Percentiles rank a stretch among this genome's conserved stretches.
phyloP scores from a whole-genome alignment of 257 asterid genomes.

The Lycium ferocissimum region DNA sequence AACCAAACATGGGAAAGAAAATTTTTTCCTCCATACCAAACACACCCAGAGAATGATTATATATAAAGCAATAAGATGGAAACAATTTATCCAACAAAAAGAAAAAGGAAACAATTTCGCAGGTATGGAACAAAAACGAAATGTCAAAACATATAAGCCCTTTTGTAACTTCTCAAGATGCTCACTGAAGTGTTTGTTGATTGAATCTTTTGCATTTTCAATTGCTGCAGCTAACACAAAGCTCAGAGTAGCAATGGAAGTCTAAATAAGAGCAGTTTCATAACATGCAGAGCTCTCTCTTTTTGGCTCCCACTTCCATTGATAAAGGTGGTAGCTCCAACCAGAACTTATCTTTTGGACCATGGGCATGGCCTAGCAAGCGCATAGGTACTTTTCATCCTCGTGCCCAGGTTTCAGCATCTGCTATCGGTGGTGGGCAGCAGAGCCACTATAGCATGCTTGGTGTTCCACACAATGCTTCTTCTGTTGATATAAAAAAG shows the following conservation, averaged over 20 bases:
- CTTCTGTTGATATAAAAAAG: conserved; percentile 63
- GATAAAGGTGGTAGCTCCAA: conserved; percentile 17
- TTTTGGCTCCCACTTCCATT: conserved; percentile 24
- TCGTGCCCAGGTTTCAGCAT: conserved; percentile 39
- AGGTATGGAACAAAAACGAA: not conserved
- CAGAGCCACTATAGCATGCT: conserved; percentile 70
- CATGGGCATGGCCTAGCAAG: not conserved
- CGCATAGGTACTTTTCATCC: not conserved
- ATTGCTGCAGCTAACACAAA: not conserved
- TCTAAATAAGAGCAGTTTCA: not conserved
- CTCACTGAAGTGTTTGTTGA: not conserved
- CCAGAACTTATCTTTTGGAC: not conserved
- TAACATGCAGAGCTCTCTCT: conserved; percentile 27
- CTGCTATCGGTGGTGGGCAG: conserved; percentile 49
- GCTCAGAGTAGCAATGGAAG: not conserved
- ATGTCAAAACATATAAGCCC: not conserved
- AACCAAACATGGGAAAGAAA: no score
- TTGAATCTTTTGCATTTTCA: not conserved
- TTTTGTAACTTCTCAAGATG: not conserved
- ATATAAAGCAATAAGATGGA: not conserved
- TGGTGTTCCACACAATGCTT: conserved; percentile 69
- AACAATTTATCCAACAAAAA: not conserved
- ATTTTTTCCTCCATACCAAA: no score
- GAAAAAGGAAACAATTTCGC: not conserved
- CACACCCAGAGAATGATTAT: not conserved